A percentile compares a stretch with the other conserved stretches of the same genome.
Evolutionary conservation across 2,329 filamentous ascomycete genomes (phyloP).

Genomic region (Claviceps sp.): DNA sequence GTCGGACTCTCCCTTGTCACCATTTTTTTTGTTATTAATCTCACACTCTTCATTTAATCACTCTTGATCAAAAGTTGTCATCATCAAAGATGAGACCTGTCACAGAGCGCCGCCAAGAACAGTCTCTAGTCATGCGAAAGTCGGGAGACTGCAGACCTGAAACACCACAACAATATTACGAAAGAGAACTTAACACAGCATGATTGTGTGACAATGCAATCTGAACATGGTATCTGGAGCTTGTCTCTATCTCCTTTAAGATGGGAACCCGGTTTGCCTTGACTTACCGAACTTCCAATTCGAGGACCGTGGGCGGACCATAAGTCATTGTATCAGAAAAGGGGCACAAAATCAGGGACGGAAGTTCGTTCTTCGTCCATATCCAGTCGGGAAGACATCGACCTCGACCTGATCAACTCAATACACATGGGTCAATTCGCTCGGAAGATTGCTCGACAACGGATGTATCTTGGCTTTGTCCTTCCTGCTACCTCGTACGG

Average conservation of each 20-base stretch:
- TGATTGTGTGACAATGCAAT: slow-evolving; percentile 1
- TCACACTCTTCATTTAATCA: slow-evolving; percentile 24
- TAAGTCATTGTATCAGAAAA: background rate
- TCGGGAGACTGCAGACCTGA: slow-evolving; percentile 15
- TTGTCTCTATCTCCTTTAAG: background rate
- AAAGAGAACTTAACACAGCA: slow-evolving; percentile 7
- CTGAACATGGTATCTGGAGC: background rate
- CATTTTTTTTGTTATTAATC: slow-evolving; percentile 24
- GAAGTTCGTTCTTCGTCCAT: background rate
- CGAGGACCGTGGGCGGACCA: background rate
- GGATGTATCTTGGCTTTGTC: slow-evolving; percentile 9
- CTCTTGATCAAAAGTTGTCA: slow-evolving; percentile 21
- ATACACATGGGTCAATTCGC: slow-evolving; percentile 10
- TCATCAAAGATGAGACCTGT: slow-evolving; percentile 14
- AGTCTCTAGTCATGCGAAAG: slow-evolving; percentile 18
- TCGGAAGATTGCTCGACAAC: slow-evolving; percentile 9
- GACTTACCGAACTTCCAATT: background rate
- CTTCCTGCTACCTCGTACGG: slow-evolving; percentile 13
- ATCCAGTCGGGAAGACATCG: background rate
- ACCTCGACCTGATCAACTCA: slow-evolving; percentile 5
- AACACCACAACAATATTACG: slow-evolving; percentile 5
- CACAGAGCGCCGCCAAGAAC: slow-evolving; percentile 22
- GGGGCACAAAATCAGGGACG: background rate
- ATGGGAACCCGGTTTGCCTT: background rate
- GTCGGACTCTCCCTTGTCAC: slow-evolving; percentile 17